Percentiles rank a stretch among this genome's conserved stretches.
These are phyloP conservation scores for Coemansia sp. DNA, from an alignment of 192 early-diverging fungal genomes.

Conservation along the genomic window DNA sequence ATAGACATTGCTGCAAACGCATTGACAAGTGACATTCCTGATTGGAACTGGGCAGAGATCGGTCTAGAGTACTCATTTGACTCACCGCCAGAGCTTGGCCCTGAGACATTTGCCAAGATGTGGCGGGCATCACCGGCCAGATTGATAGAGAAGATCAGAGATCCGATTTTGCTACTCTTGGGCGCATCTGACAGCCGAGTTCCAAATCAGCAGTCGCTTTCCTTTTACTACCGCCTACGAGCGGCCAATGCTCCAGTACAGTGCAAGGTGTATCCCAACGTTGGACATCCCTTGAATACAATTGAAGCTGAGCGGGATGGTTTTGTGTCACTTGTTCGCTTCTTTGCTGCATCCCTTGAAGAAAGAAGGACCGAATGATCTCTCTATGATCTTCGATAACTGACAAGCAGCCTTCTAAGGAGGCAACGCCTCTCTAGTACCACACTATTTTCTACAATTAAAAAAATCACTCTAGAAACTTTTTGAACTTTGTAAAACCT, in stretches of 20 bases:
- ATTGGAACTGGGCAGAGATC: slow-evolving; percentile 74
- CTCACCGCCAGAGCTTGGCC: slow-evolving; percentile 55
- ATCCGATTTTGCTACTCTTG: slow-evolving; percentile 67
- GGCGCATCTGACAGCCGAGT: slow-evolving; percentile 73
- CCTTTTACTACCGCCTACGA: slow-evolving; percentile 44
- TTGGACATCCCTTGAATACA: slow-evolving; percentile 62
- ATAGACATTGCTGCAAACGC: slow-evolving; percentile 63
- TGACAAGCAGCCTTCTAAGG: too few species aligned
- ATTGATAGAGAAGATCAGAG: slow-evolving; percentile 56
- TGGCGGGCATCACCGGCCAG: slow-evolving; percentile 61
- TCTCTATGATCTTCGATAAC: too few species aligned
- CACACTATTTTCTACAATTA: too few species aligned
- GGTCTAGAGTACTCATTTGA: slow-evolving; percentile 60
- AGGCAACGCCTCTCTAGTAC: too few species aligned
- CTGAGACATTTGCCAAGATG: slow-evolving; percentile 59
- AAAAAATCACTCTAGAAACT: too few species aligned
- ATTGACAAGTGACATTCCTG: slow-evolving; percentile 64
- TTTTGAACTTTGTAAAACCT: too few species aligned
- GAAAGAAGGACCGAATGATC: too few species aligned
- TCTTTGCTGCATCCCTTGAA: slow-evolving; percentile 33
- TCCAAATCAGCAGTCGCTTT: slow-evolving; percentile 62
- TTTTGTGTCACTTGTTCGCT: slow-evolving; percentile 42
- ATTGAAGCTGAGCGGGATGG: slow-evolving; percentile 63
- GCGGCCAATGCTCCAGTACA: slow-evolving; percentile 42
- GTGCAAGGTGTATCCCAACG: slow-evolving; percentile 59